Conservation (phyloP, 2,329 filamentous ascomycete genomes). For the Curvularia sp. region DNA sequence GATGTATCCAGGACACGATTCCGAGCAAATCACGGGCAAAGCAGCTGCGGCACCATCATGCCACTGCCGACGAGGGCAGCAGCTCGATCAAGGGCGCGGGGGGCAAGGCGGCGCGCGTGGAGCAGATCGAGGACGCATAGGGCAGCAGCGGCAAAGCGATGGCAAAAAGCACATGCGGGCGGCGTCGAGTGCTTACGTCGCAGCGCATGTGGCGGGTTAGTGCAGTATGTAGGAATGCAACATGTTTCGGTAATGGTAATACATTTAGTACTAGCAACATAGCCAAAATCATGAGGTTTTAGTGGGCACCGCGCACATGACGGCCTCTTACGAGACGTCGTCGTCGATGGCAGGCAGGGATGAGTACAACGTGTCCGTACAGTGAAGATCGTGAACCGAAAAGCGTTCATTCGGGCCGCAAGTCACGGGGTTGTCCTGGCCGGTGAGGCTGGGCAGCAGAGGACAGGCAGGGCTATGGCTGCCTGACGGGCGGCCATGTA, state of each 20-base stretch:
- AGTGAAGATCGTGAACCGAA: conserved; percentile 27
- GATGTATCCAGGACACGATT: conserved; percentile 50
- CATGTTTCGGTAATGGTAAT: not conserved
- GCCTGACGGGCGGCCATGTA: conserved; percentile 4
- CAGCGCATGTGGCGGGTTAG: conserved; percentile 15
- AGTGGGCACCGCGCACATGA: conserved; percentile 1
- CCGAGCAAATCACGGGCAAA: conserved; percentile 48
- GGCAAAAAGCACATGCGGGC: conserved; percentile 13
- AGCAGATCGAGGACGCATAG: conserved; percentile 42
- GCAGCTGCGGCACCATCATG: conserved; percentile 42
- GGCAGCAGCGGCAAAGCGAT: conserved; percentile 13
- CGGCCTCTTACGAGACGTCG: not conserved
- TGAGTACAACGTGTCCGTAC: conserved; percentile 26
- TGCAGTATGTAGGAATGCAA: not conserved
- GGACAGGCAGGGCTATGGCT: conserved; percentile 16
- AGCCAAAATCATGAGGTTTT: conserved; percentile 7
- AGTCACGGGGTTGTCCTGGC: conserved; percentile 20
- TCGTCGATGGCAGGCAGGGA: conserved; percentile 7
- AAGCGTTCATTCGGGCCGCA: conserved; percentile 20
- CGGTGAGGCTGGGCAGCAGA: conserved; percentile 21
- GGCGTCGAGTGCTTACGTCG: conserved; percentile 15
- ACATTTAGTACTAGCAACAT: not conserved
- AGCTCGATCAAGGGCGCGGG: conserved; percentile 32
- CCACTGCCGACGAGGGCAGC: conserved; percentile 38
- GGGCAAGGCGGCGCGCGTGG: conserved; percentile 30